phyloP scores from a whole-genome alignment of 768 basidiomycete genomes.

The Lentinula edodes region DNA sequence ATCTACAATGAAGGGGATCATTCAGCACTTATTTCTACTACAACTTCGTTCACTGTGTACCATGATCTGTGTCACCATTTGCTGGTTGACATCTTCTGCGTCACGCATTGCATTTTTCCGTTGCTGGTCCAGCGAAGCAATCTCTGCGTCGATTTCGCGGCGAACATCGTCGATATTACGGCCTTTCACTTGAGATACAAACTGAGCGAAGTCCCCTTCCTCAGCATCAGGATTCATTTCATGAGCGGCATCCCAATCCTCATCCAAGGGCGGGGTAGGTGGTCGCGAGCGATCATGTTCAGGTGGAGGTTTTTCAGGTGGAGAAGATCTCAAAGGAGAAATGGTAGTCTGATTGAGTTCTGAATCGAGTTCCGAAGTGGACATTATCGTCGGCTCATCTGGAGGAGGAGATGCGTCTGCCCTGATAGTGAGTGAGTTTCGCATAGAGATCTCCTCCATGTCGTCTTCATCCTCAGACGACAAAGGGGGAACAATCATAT shows the following conservation, averaged over 20 bases:
- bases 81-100: slow-evolving; percentile 91
- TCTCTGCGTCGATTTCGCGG: slow-evolving; percentile 90
- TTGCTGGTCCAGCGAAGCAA: slow-evolving; percentile 73
- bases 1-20: slow-evolving; percentile 38
- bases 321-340: slow-evolving; percentile 11
- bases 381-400: neutral
- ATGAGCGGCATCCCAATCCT: slow-evolving; percentile 77
- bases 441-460: slow-evolving; percentile 28
- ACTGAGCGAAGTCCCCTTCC: slow-evolving; percentile 87
- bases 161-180: slow-evolving; percentile 76
- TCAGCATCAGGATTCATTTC: slow-evolving; percentile 80
- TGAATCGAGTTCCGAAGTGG: neutral
- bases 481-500: neutral
- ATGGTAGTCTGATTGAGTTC: neutral
- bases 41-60: slow-evolving; percentile 25
- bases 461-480: slow-evolving; percentile 23
- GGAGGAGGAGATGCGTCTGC: neutral
- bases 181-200: slow-evolving; percentile 88
- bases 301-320: slow-evolving; percentile 19
- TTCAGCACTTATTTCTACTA: neutral
- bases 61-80: slow-evolving; percentile 88
- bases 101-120: slow-evolving; percentile 88
- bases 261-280: slow-evolving; percentile 26
- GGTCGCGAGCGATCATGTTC: slow-evolving; percentile 33
- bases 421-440: neutral